Base-by-base conservation (phyloP, 2,329 filamentous ascomycete genomes). In the Leptosphaerulina australis region DNA sequence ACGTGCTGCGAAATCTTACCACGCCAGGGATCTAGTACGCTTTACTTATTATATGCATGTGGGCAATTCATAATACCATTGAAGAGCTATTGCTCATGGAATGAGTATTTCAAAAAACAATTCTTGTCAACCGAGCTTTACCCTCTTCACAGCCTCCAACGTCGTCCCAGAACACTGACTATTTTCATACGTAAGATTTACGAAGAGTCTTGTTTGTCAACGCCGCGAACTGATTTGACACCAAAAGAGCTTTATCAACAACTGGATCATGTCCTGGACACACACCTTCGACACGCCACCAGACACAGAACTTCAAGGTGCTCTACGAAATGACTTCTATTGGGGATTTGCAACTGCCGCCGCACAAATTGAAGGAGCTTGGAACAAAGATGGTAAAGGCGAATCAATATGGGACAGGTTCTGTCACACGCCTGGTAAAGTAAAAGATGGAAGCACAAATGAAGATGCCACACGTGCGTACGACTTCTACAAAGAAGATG, bases 401-500 rank as follows among this genome's bases (percentile, higher is more conserved):
- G 51, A 62, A 5, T 75, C 74, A 1, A 74, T 76, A 36, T 77
- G 74, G 75, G 75, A 77, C 35, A 71, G 54, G 0, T 75, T 76
- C 34, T 67, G 67, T 14, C 75, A 75, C 37, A 73, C 74, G 11
- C 67, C 69, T 0, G 72, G 70, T 22, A 74, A 71, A 22, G 69
- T 76, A 15, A 72, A 73, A 25, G 74, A 77, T 30, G 63, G 63
- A 8, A 76, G 73, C 53, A 74, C 69, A 3, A 49, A 49, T 4
- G 56, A 58, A 6, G 73, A 76, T 28, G 69, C 21, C 5, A 34
- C 35, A 4, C 47, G 51, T 14, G 38, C 43, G 5, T 77, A 77
- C 52, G 69, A 77, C 30, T 56, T 76, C 2, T 77, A 73, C 57
- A 70, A 72, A 47, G 84, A 90, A 29, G 63, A 66, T 18, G 55